Base-by-base conservation (phyloP, 805 yeast species). In the Candida pseudoglaebosa region DNA sequence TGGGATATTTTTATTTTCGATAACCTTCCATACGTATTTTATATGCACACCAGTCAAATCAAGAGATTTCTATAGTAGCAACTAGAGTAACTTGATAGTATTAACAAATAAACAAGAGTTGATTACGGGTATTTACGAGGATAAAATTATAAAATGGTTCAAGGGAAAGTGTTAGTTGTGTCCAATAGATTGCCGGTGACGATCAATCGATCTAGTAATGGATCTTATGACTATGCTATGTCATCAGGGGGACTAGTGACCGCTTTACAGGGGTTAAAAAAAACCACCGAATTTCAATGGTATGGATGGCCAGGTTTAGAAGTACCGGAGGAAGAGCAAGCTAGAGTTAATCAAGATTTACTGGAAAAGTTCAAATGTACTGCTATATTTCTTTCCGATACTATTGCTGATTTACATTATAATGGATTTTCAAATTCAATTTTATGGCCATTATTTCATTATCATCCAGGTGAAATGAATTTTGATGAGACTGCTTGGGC, bases 401-500 rank as follows among this genome's bases (percentile, higher is more conserved):
- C 84, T 45, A 74, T 93, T 46, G 97, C 98, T 1, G 98, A 93
- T 54, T 71, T 93, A 48, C 98, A 93, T 65, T 93, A 93, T 65
- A 93, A 95, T 58, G 99, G 98, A 21, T 93, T 95, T 62, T 78
- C 88, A 46, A 93, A 93, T 62, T 84, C 95, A 12, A 93, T 93
- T 46, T 67, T 93, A 47, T 93, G 99, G 99, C 99, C 99, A 1
- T 65, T 95, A 44, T 93, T 93, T 70, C 99, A 93, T 61, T 93
- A 93, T 63, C 99, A 93, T 57, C 99, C 99, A 0, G 99, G 98
- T 44, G 99, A 95, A 61, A 93, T 95, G 84, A 90, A 87, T 58
- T 93, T 93, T 56, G 99, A 93, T 62, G 99, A 93, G 59, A 80
- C 78, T 45, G 96, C 97, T 1, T 93, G 99, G 99, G 90, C 90